These are phyloP conservation scores for Diversispora epigaea DNA, from an alignment of 192 early-diverging fungal species.

Conservation along the genomic window DNA sequence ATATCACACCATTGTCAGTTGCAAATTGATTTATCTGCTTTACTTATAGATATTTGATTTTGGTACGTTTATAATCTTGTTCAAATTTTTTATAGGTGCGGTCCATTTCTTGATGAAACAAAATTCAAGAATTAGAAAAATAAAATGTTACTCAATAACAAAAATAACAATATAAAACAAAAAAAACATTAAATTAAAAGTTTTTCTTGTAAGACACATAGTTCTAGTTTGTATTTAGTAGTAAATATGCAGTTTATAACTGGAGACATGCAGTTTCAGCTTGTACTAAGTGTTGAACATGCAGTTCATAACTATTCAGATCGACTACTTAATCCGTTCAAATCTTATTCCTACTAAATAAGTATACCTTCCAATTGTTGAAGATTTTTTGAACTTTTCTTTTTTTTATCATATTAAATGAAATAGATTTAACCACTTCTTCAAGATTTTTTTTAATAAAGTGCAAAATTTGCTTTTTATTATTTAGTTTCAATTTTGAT, in stretches of 20 bases:
- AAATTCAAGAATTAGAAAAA: too few species aligned
- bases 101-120: constrained; percentile 8
- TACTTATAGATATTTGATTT: neutral
- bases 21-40: neutral
- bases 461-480: constrained; percentile 9
- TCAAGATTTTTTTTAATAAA: constrained; percentile 11
- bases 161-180: constrained; percentile 1
- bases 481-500: neutral
- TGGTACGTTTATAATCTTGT: neutral
- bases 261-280: too few species aligned
- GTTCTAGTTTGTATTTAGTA: neutral
- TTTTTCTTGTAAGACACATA: neutral
- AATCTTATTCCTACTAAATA: constrained; percentile 14
- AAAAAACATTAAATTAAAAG: constrained; percentile 3
- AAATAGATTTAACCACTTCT: constrained; percentile 7
- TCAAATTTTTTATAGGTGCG: constrained; percentile 1
- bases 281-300: neutral
- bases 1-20: too few species aligned
- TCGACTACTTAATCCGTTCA: neutral
- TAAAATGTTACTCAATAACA: too few species aligned
- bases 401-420: constrained; percentile 2
- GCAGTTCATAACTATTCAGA: constrained; percentile 18
- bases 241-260: neutral
- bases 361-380: constrained; percentile 13
- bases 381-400: constrained; percentile 4